phyloP scores from a whole-genome alignment of 805 yeast genomes.

The Yarrowia divulgata region DNA sequence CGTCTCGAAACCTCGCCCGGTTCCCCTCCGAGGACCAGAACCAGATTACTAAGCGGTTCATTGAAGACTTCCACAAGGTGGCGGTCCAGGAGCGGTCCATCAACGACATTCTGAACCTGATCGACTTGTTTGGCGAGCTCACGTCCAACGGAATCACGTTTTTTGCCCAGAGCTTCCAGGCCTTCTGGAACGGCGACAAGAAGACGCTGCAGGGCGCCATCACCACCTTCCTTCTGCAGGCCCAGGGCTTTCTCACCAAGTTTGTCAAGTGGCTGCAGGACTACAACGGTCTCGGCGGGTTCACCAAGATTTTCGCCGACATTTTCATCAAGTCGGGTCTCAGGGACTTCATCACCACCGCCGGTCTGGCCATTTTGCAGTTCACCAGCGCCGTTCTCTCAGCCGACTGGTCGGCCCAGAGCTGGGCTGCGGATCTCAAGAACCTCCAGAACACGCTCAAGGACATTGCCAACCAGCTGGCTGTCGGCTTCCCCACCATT shows the following conservation, averaged over 20 bases:
- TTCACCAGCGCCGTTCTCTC: not conserved
- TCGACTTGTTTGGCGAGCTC: conserved; percentile 2
- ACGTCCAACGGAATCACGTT: conserved; percentile 18
- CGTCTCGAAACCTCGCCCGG: conserved; percentile 1
- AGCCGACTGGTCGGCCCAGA: conserved; percentile 20
- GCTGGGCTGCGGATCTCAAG: conserved; percentile 15
- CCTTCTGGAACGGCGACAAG: conserved; percentile 13
- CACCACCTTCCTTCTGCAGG: conserved; percentile 8
- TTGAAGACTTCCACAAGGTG: conserved; percentile 13
- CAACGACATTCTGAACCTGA: not conserved
- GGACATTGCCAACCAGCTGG: not conserved
- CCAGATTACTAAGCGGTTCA: conserved; percentile 12
- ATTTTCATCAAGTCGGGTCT: conserved; percentile 10
- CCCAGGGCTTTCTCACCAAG: conserved; percentile 19
- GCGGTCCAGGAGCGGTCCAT: conserved; percentile 11
- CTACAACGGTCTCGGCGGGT: conserved; percentile 15
- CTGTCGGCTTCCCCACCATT: not conserved
- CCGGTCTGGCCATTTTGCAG: conserved; percentile 13
- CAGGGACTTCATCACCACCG: conserved; percentile 1
- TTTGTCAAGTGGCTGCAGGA: conserved; percentile 4
- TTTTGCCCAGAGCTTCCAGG: not conserved
- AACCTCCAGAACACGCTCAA: conserved; percentile 17
- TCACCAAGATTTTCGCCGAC: conserved; percentile 23
- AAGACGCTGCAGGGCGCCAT: not conserved
- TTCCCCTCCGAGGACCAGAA: not conserved